phyloP scores from a whole-genome alignment of 1,284 basidiomycete species.

The Rhodotorula sp. region DNA sequence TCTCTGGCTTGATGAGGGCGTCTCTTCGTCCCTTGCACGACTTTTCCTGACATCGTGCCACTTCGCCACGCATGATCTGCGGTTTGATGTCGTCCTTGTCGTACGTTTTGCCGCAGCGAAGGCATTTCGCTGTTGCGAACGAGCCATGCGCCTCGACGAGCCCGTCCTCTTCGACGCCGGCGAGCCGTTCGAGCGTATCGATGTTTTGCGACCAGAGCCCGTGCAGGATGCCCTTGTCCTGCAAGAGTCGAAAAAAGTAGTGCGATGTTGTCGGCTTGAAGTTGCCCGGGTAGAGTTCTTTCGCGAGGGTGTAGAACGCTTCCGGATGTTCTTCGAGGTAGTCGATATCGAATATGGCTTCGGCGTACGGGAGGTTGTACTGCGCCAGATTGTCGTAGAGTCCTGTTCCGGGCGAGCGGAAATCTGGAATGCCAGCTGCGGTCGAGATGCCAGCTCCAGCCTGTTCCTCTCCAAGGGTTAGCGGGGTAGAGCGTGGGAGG shows the following conservation, averaged over 20 bases:
- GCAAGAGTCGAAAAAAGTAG: constrained; percentile 79
- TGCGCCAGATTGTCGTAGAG: constrained; percentile 57
- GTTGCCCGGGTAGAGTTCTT: constrained; percentile 84
- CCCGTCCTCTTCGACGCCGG: constrained; percentile 69
- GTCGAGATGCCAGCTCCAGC: not conserved
- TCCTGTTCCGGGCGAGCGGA: constrained; percentile 56
- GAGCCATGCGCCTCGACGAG: constrained; percentile 89
- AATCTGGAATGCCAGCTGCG: constrained; percentile 47
- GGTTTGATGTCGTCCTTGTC: constrained; percentile 67
- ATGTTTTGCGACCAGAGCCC: constrained; percentile 48
- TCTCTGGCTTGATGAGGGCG: constrained; percentile 62
- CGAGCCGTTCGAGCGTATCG: constrained; percentile 85
- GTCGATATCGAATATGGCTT: constrained; percentile 58
- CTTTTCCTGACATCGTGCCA: constrained; percentile 37
- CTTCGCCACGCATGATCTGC: constrained; percentile 58
- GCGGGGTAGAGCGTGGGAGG: not conserved
- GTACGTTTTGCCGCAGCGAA: constrained; percentile 64
- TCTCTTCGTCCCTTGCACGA: constrained; percentile 30
- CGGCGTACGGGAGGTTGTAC: constrained; percentile 57
- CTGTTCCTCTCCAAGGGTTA: not conserved
- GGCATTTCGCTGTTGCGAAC: constrained; percentile 63
- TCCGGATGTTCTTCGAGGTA: constrained; percentile 47
- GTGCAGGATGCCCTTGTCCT: constrained; percentile 64
- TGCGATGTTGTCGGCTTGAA: constrained; percentile 86
- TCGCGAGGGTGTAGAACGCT: constrained; percentile 54